These are phyloP conservation scores for Tetrapyrgos nigripes DNA, from an alignment of 1,284 basidiomycete genomes.

Conservation along the genomic window DNA sequence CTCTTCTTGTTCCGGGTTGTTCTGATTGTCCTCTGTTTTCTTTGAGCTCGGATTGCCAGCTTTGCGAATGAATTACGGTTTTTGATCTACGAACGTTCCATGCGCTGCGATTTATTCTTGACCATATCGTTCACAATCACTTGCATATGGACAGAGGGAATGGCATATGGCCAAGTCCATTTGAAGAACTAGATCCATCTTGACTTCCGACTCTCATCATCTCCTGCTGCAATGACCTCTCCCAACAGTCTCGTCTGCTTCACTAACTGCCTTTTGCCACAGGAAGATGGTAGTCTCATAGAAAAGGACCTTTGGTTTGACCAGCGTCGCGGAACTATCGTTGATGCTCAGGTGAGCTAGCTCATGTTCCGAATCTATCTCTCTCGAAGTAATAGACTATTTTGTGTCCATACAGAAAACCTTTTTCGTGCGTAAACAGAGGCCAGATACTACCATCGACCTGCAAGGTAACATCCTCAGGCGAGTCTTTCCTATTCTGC, in stretches of 20 bases:
- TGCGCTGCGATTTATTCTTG: neutral
- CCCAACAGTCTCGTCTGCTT: constrained; percentile 79
- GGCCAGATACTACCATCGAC: constrained; percentile 70
- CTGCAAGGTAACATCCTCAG: constrained; percentile 77
- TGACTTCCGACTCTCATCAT: constrained; percentile 9
- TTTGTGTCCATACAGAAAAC: constrained; percentile 68
- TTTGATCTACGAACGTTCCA: neutral
- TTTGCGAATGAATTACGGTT: neutral
- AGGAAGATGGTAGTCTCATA: constrained; percentile 75
- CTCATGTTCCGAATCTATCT: neutral
- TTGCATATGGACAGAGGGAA: neutral
- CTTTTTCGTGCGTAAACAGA: constrained; percentile 66
- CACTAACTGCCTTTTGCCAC: constrained; percentile 81
- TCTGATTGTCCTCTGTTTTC: neutral
- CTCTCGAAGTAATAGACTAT: too few relatives aligned
- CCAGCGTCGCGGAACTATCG: constrained; percentile 66
- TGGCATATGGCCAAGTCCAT: neutral
- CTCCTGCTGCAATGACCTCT: constrained; percentile 37
- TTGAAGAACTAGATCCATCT: neutral
- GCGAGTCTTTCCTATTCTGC: constrained; percentile 36
- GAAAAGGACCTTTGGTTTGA: constrained; percentile 82
- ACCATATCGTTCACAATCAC: neutral
- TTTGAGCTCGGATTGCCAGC: neutral
- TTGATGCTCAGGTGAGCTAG: constrained; percentile 71
- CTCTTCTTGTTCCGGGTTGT: neutral